Evolutionary conservation across 2,329 filamentous ascomycete genomes (phyloP).

Genomic region (Penicillium sclerotigenum): DNA sequence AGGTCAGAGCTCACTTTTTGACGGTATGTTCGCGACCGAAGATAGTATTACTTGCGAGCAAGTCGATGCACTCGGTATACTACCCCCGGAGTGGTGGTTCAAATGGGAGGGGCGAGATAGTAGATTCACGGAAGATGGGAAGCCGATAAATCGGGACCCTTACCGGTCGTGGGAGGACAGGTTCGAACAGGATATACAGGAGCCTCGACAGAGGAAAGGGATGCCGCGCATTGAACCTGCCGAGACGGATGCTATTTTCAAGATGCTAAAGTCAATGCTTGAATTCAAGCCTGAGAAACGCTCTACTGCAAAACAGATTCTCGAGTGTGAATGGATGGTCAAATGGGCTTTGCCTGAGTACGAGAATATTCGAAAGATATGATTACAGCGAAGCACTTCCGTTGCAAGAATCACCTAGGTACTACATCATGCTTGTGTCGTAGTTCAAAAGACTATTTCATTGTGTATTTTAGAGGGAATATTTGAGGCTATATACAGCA

Average conservation of each 20-base stretch:
- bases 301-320: constrained; percentile 23
- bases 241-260: constrained; percentile 27
- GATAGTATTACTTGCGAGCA: constrained; percentile 33
- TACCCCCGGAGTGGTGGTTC: constrained; percentile 30
- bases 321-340: constrained; percentile 32
- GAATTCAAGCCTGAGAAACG: constrained; percentile 27
- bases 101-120: constrained; percentile 25
- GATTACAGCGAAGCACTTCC: background rate
- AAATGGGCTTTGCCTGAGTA: constrained; percentile 31
- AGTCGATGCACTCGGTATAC: constrained; percentile 31
- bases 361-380: constrained; percentile 10
- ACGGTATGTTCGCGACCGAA: constrained; percentile 25
- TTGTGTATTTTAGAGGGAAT: too few relatives aligned
- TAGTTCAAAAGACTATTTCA: too few relatives aligned
- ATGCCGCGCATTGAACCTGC: constrained; percentile 21
- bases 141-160: constrained; percentile 17
- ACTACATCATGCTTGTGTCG: too few relatives aligned
- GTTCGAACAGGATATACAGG: constrained; percentile 29
- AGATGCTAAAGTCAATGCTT: constrained; percentile 29
- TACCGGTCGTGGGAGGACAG: constrained; percentile 24
- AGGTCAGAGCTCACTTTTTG: constrained; percentile 30
- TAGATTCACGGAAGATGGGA: constrained; percentile 28
- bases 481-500: too few relatives aligned
- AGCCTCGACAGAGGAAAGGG: constrained; percentile 23
- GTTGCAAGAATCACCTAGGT: too few relatives aligned